Conservation (phyloP, 345 rosid genomes). For the Brassica rapa region DNA sequence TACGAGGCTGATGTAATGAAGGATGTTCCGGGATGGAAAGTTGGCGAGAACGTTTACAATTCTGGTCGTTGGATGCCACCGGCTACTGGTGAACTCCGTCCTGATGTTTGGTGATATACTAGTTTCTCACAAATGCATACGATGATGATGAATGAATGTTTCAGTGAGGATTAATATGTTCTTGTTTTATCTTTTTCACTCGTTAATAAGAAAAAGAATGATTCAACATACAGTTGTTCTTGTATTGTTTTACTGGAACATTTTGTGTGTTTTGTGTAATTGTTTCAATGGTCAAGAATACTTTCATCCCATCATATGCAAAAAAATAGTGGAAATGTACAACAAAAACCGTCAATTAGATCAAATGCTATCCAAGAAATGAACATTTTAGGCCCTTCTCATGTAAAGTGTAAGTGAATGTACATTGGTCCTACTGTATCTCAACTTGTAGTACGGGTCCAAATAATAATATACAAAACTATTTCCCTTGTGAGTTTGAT, state of each 20-base stretch:
- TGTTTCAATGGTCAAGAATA: neutral
- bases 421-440: conserved; percentile 39
- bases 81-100: conserved; percentile 92
- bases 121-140: conserved; percentile 14
- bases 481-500: conserved; percentile 9
- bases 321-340: conserved; percentile 64
- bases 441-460: conserved; percentile 28
- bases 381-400: conserved; percentile 27
- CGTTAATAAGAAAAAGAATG: conserved; percentile 22
- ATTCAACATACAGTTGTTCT: conserved; percentile 25
- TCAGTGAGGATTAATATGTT: conserved; percentile 2
- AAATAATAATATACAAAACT: conserved; percentile 30
- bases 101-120: conserved; percentile 82
- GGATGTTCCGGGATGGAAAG: conserved; percentile 99
- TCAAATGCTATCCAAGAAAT: conserved; percentile 59
- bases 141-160: conserved; percentile 24
- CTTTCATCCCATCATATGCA: conserved; percentile 60
- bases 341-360: conserved; percentile 56
- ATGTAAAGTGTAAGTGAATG: conserved; percentile 10
- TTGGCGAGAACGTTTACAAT: conserved; percentile 92
- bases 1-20: conserved; percentile 98
- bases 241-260: conserved; percentile 20
- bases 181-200: conserved; percentile 3
- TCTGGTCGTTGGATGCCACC: conserved; percentile 99
- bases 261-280: conserved; percentile 6